Conservation (phyloP, 2,329 filamentous ascomycete species). For the Dendryphion nanum region DNA sequence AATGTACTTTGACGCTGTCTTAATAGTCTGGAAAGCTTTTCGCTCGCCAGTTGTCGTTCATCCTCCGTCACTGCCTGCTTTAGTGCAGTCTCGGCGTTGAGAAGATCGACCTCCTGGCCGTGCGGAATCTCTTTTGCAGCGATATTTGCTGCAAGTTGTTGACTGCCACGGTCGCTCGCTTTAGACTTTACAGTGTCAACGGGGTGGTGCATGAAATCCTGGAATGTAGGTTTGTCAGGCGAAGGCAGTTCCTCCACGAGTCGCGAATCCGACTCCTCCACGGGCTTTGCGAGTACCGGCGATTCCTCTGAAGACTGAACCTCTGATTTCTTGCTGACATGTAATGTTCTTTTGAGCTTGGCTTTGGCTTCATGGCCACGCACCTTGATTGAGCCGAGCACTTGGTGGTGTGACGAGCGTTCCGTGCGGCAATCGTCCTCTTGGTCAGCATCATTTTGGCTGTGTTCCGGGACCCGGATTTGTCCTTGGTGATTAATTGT, state of each 20-base stretch:
- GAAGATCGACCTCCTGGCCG: conserved; percentile 35
- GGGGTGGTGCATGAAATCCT: conserved; percentile 24
- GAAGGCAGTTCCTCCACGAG: conserved; percentile 13
- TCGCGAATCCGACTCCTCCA: conserved; percentile 16
- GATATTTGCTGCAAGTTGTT: conserved; percentile 27
- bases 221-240: conserved; percentile 20
- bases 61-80: conserved; percentile 12
- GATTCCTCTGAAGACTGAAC: too few relatives aligned
- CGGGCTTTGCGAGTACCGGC: conserved; percentile 15
- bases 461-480: too few relatives aligned
- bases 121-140: conserved; percentile 47
- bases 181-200: conserved; percentile 23
- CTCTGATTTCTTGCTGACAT: too few relatives aligned
- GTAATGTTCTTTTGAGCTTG: too few relatives aligned
- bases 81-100: conserved; percentile 30
- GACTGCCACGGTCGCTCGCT: conserved; percentile 17
- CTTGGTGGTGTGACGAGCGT: too few relatives aligned
- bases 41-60: conserved; percentile 15
- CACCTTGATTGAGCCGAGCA: too few relatives aligned
- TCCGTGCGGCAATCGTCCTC: too few relatives aligned
- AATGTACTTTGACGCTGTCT: conserved; percentile 31
- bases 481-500: too few relatives aligned
- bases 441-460: too few relatives aligned
- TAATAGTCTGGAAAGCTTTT: conserved; percentile 18
- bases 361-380: too few relatives aligned